Percentiles rank a stretch among this genome's conserved stretches.
Evolutionary conservation across 495 filamentous ascomycete species (phyloP).

Genomic region (Aspergillus affinis): DNA sequence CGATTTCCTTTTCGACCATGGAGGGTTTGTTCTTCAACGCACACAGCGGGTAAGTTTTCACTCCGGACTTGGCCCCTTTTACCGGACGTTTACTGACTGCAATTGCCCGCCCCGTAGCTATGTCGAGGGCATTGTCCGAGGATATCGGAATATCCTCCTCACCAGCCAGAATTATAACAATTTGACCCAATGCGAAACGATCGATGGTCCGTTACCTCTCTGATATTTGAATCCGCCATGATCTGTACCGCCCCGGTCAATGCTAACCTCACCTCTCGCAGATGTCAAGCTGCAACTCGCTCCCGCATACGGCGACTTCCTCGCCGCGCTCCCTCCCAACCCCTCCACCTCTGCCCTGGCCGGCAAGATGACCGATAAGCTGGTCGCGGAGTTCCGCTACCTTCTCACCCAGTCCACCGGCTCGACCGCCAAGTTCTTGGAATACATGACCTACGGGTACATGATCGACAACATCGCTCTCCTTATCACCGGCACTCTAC

Average conservation of each 20-base stretch:
- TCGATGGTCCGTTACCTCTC: slow-evolving; percentile 69
- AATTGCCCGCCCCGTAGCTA: slow-evolving; percentile 54
- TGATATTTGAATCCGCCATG: too few relatives aligned
- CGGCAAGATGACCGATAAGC: slow-evolving; percentile 93
- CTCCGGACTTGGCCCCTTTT: background rate
- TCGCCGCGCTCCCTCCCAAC: slow-evolving; percentile 90
- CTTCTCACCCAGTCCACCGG: slow-evolving; percentile 89
- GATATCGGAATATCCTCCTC: slow-evolving; percentile 92
- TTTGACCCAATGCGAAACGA: slow-evolving; percentile 96
- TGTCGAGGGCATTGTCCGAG: slow-evolving; percentile 94
- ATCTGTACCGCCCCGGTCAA: background rate
- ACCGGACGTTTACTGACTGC: slow-evolving; percentile 18
- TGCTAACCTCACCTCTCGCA: slow-evolving; percentile 32
- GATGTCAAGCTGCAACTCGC: slow-evolving; percentile 97
- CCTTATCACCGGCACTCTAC: slow-evolving; percentile 95
- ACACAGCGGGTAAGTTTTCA: slow-evolving; percentile 72
- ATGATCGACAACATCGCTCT: slow-evolving; percentile 99
- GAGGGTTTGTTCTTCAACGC: slow-evolving; percentile 97
- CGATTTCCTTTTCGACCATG: slow-evolving; percentile 54
- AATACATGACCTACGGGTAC: slow-evolving; percentile 97
- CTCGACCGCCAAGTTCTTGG: slow-evolving; percentile 87
- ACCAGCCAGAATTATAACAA: slow-evolving; percentile 91
- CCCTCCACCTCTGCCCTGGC: slow-evolving; percentile 95
- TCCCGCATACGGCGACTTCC: slow-evolving; percentile 96
- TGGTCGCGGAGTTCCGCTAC: slow-evolving; percentile 96